Evolutionary conservation across 2,329 filamentous ascomycete species (phyloP), one percentile per base, ranked within the genome.

Genomic region (Stagonosporopsis chrysanthemi): DNA sequence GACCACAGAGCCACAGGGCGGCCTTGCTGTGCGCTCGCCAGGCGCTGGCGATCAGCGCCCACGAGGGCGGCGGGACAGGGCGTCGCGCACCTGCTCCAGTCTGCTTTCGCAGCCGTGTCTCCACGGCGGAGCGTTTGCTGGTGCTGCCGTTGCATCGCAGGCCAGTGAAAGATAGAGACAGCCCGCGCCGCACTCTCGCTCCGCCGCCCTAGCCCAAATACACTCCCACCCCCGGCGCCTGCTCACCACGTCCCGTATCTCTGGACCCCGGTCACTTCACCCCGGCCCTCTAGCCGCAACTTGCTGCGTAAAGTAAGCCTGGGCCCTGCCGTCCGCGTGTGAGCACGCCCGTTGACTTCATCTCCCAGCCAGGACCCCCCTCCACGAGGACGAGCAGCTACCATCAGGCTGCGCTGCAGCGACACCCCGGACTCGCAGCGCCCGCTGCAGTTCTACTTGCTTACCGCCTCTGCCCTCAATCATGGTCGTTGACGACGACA

Each of bases 401-500:
- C 49, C 15, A 41, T 31, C 33, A 45, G 38, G 33, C 56, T 58
- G 44, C 51, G 52, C 57, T 56, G 55, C 62, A 53, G 55, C 65
- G 41, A 58, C 61, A 63, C 51, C 55, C 59, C 51, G 58, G 58
- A 60, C 55, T 61, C 43, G 65, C 66, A 66, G 65, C 56, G 55
- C 56, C 54, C 38, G 57, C 65, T 68, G 63, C 66, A 52, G 24
- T 52, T 57, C 52, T 58, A 52, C 38, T 35, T 56, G 41, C 38
- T 44, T 17, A 14, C 19, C 23, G 40, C 43, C 47, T 44, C 24
- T 29, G 12, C 47, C 51, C 23, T 42, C 51, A 24, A 57, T 12
- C 35, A 74, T 74, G 73, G 66, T 64, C 14, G 60, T 69, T 54
- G 70, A 73, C 61, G 72, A 74, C 66, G 73, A 76, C 58, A 69